Evolutionary conservation across 2,329 filamentous ascomycete species (phyloP).

Genomic region (Pseudogymnoascus sp.): DNA sequence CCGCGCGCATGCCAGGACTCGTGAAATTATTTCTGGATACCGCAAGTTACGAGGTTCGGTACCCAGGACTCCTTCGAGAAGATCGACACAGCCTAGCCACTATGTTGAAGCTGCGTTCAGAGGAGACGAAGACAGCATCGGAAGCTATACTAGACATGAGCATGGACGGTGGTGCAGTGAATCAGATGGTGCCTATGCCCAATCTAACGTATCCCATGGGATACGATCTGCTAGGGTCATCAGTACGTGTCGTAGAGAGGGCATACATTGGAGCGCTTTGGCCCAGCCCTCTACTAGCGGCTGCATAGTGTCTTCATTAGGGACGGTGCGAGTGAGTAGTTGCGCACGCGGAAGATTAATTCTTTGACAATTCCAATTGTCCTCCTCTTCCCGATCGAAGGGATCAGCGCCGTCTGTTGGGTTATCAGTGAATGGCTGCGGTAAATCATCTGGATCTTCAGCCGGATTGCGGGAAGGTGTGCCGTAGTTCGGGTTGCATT

Average conservation of each 20-base stretch:
- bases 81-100: neutral
- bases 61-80: neutral
- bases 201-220: neutral
- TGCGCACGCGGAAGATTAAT: neutral
- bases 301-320: neutral
- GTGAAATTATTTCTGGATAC: neutral
- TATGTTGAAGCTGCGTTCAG: neutral
- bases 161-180: neutral
- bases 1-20: neutral
- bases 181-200: neutral
- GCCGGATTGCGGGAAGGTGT: neutral
- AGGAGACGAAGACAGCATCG: neutral
- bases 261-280: neutral
- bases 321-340: neutral
- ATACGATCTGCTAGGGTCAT: neutral
- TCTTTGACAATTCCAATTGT: neutral
- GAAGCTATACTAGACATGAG: neutral
- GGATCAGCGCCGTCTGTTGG: neutral
- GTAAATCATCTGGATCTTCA: neutral
- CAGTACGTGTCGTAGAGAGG: neutral
- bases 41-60: neutral
- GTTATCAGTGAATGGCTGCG: neutral
- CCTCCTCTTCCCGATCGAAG: neutral
- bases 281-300: neutral
- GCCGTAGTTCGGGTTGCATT: neutral